Base-by-base conservation (phyloP, 768 basidiomycete species). In the Nidula microcarpa region DNA sequence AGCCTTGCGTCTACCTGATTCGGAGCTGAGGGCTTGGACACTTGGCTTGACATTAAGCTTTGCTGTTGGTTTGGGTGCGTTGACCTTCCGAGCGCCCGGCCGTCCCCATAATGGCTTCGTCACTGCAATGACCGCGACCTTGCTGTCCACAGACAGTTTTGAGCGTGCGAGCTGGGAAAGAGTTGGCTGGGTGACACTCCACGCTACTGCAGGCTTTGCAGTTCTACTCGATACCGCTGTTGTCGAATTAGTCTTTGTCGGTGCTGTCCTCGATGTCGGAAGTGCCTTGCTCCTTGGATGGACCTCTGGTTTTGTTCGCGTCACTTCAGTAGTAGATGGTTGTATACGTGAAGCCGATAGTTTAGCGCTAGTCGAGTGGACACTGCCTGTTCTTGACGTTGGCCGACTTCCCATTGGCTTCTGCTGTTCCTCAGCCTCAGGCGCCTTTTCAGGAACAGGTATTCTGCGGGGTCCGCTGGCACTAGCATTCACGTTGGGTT, bases 391-490 rank as follows among this genome's bases (percentile, higher is more conserved):
- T 16, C 13, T 13, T 13, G 39, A 16, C 2, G 39, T 41, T 13
- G 39, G 13, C 16, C 16, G 11, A 16, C 13, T 11, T 16, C 11
- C 39, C 39, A 41, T 16, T 5, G 39, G 39, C 39, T 41, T 41
- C 11, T 16, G 39, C 11, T 11, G 13, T 13, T 13, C 39, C 16
- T 11, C 39, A 11, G 39, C 6, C 39, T 11, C 39, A 41, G 39
- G 39, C 39, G 11, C 16, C 4, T 16, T 13, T 33, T 57, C 57
- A 46, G 61, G 54, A 32, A 58, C 53, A 16, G 61, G 55, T 30
- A 63, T 60, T n/a, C 65, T 54, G 35, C 60, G 64, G 33, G 69
- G 50, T 13, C 69, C 65, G 49, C 62, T 63, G 39, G 67, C 55
- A 16, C 45, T 55, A 34, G 50, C 55, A 30, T 54, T 6, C 37